Percentiles rank a stretch among this genome's conserved stretches.
These are phyloP conservation scores for Orbilia oligospora DNA, from an alignment of 2,329 filamentous ascomycete species.

Conservation along the genomic window DNA sequence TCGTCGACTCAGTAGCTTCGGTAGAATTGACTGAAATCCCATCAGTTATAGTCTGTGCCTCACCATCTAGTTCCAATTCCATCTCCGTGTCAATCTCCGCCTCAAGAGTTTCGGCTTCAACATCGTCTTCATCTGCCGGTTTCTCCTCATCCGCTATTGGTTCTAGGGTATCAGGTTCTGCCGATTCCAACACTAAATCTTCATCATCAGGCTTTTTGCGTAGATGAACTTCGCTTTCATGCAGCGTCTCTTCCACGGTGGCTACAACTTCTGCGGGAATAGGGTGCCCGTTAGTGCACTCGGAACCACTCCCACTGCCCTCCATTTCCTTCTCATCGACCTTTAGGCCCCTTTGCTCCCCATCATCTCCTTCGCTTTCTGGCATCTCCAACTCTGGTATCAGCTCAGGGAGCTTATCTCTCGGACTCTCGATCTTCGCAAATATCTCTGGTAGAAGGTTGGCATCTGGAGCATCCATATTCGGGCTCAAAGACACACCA, in stretches of 20 bases:
- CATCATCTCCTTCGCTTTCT: constrained; percentile 59
- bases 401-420: constrained; percentile 53
- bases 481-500: constrained; percentile 50
- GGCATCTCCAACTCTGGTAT: constrained; percentile 59
- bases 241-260: constrained; percentile 38
- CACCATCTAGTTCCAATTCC: constrained; percentile 38
- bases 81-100: constrained; percentile 5
- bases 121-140: constrained; percentile 32
- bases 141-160: constrained; percentile 40
- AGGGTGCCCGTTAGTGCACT: constrained; percentile 42
- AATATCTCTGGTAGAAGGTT: constrained; percentile 54
- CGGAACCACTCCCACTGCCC: background rate
- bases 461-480: constrained; percentile 53
- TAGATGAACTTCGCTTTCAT: constrained; percentile 26
- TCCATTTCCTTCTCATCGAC: constrained; percentile 56
- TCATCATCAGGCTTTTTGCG: constrained; percentile 14
- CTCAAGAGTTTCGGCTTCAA: constrained; percentile 31
- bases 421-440: constrained; percentile 57
- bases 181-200: background rate
- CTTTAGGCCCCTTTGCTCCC: constrained; percentile 40
- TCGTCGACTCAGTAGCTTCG: constrained; percentile 37
- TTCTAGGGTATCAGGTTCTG: constrained; percentile 7
- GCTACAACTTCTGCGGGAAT: constrained; percentile 39
- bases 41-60: constrained; percentile 48
- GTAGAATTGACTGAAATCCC: constrained; percentile 22